These are phyloP conservation scores for Penicillium malachiteum DNA, from an alignment of 495 filamentous ascomycete species.

Conservation along the genomic window DNA sequence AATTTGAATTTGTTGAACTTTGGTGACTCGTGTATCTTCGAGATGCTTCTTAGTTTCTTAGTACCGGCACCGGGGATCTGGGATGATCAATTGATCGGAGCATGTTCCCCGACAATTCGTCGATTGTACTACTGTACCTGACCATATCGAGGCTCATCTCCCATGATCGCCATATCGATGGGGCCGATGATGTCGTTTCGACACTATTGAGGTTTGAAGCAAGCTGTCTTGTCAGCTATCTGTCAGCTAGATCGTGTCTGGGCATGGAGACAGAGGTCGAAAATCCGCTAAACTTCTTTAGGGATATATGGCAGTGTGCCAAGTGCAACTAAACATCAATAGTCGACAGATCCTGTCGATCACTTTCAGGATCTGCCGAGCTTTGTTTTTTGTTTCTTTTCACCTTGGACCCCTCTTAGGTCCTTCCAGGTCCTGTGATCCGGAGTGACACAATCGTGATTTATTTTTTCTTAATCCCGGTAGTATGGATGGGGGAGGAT, in stretches of 20 bases:
- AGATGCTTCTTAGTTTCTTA: background rate
- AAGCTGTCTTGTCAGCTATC: conserved; percentile 10
- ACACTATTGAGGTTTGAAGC: conserved; percentile 29
- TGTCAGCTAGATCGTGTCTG: conserved; percentile 8
- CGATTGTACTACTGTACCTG: background rate
- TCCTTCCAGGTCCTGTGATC: conserved; percentile 2
- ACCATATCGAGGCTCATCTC: background rate
- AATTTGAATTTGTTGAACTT: background rate
- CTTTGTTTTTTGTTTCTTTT: conserved; percentile 20
- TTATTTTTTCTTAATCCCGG: conserved; percentile 9
- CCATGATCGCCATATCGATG: conserved; percentile 1
- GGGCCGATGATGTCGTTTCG: conserved; percentile 8
- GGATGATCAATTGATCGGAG: background rate
- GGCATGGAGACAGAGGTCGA: background rate
- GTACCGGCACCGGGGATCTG: conserved; percentile 3
- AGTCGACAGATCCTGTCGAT: conserved; percentile 50
- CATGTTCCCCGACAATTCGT: conserved; percentile 4
- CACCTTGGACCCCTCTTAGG: background rate
- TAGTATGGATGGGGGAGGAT: background rate
- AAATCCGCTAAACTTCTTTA: background rate
- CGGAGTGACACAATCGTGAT: conserved; percentile 10
- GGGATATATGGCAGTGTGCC: conserved; percentile 34
- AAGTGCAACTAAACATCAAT: conserved; percentile 46
- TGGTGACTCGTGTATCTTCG: background rate
- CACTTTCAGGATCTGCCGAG: conserved; percentile 36